Base-by-base conservation (phyloP, 495 filamentous ascomycete genomes). In the Cairneyella variabilis region DNA sequence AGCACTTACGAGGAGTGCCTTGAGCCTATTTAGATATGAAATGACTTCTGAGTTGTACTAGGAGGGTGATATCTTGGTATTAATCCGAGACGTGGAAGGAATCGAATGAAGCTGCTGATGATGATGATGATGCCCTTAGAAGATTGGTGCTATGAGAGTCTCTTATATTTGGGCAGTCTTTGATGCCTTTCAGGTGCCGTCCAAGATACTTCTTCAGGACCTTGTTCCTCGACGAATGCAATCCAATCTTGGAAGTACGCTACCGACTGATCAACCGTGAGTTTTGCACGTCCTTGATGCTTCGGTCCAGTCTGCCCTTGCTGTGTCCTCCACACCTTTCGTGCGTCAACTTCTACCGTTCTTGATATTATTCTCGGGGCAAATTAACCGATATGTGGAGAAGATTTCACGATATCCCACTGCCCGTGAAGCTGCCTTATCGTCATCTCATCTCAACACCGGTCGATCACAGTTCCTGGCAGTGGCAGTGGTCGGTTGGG, bases 171-270 rank as follows among this genome's bases (percentile, higher is more conserved):
- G n/a, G n/a, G n/a, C n/a, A 20, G 1, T 6, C 23, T 1, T 22
- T 26, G 26, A 28, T 38, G 36, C 43, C 37, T 26, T 53, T 34
- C 43, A 50, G 23, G 30, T 51, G 16, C 3, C 26, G 25, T 47
- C 14, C 39, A 17, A 51, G 40, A 27, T 22, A 21, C 28, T 43
- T 41, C 25, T 42, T 43, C 26, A 34, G 26, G 36, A 16, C 39
- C 43, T 38, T 18, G 43, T 40, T 48, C 17, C 52, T 56, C 52
- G 38, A 52, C 18, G 20, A 48, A 38, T 40, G 48, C 20, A 56
- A 58, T 39, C 60, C 57, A 49, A 59, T 18, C 52, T 62, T 47
- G 60, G 60, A 48, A 62, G 39, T 51, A 23, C 60, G 57, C 60
- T 60, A 52, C 57, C 28, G 59, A 54, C 16, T 21, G 56, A 59